phyloP scores from a whole-genome alignment of 2,329 filamentous ascomycete genomes.

The Lachnellula suecica region DNA sequence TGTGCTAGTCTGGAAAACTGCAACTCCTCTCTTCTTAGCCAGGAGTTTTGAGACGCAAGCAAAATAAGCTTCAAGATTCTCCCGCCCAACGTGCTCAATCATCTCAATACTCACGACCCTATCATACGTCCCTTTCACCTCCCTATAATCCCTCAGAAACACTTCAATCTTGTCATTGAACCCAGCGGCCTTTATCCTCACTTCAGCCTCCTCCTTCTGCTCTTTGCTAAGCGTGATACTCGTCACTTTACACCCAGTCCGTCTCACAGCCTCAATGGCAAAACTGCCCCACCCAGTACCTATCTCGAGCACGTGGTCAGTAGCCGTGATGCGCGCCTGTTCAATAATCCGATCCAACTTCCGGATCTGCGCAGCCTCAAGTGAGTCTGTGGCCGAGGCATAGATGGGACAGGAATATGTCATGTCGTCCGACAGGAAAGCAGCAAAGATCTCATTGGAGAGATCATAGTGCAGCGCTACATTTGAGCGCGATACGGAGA shows the following conservation, averaged over 20 bases:
- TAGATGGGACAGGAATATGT: slow-evolving; percentile 73
- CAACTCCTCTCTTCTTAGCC: slow-evolving; percentile 65
- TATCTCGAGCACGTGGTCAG: slow-evolving; percentile 72
- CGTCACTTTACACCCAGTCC: slow-evolving; percentile 67
- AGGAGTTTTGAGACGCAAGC: slow-evolving; percentile 60
- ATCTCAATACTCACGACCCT: slow-evolving; percentile 77
- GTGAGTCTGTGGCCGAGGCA: slow-evolving; percentile 44
- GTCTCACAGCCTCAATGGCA: slow-evolving; percentile 66
- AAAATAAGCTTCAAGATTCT: slow-evolving; percentile 69
- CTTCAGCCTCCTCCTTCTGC: slow-evolving; percentile 67
- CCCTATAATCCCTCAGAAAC: slow-evolving; percentile 67
- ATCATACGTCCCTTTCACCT: slow-evolving; percentile 58
- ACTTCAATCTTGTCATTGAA: slow-evolving; percentile 62
- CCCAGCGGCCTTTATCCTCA: slow-evolving; percentile 60
- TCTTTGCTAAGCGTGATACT: slow-evolving; percentile 67
- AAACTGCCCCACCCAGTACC: slow-evolving; percentile 76
- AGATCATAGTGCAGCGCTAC: slow-evolving; percentile 75
- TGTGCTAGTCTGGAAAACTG: slow-evolving; percentile 75
- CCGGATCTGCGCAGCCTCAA: slow-evolving; percentile 65
- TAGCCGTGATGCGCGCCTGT: slow-evolving; percentile 59
- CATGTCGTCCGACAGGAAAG: slow-evolving; percentile 74
- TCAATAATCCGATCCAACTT: slow-evolving; percentile 67
- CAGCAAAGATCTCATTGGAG: slow-evolving; percentile 73
- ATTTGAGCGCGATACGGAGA: slow-evolving; percentile 61
- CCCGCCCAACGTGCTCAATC: slow-evolving; percentile 71